A percentile compares a stretch with the other conserved stretches of the same genome.
Evolutionary conservation across 257 asterid genomes (phyloP).

Genomic region (Capsicum rhomboideum): DNA sequence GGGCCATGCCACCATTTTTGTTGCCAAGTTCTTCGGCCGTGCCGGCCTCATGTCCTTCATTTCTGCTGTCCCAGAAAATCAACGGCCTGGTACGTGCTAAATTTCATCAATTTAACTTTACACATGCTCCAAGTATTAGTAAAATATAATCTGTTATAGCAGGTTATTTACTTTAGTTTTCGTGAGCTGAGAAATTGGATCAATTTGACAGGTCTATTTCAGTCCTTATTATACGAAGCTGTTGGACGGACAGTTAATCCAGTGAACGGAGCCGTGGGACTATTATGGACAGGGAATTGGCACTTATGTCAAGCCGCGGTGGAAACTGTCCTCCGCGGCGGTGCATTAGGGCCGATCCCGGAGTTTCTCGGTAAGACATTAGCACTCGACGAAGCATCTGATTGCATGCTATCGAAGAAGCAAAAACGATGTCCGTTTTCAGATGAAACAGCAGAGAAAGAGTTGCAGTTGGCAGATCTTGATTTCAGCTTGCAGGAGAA

Average conservation of each 20-base stretch:
- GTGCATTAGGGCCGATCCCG: constrained; percentile 35
- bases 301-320: constrained; percentile 54
- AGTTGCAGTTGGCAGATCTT: too few species aligned
- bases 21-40: constrained; percentile 68
- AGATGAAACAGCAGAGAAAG: background rate
- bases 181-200: background rate
- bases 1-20: constrained; percentile 57
- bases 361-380: background rate
- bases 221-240: constrained; percentile 47
- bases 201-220: constrained; percentile 34
- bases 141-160: background rate
- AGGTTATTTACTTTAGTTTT: background rate
- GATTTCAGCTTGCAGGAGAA: too few species aligned
- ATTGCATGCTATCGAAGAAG: background rate
- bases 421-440: background rate
- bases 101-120: background rate
- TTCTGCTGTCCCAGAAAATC: constrained; percentile 43
- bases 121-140: background rate
- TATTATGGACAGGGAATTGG: constrained; percentile 49
- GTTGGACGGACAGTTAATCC: constrained; percentile 61
- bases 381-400: background rate
- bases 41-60: constrained; percentile 61
- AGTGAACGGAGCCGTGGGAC: constrained; percentile 52
- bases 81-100: constrained; percentile 33
- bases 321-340: too few species aligned